These are phyloP conservation scores for Mycocentrospora acerina DNA, from an alignment of 2,329 filamentous ascomycete species.

Conservation along the genomic window DNA sequence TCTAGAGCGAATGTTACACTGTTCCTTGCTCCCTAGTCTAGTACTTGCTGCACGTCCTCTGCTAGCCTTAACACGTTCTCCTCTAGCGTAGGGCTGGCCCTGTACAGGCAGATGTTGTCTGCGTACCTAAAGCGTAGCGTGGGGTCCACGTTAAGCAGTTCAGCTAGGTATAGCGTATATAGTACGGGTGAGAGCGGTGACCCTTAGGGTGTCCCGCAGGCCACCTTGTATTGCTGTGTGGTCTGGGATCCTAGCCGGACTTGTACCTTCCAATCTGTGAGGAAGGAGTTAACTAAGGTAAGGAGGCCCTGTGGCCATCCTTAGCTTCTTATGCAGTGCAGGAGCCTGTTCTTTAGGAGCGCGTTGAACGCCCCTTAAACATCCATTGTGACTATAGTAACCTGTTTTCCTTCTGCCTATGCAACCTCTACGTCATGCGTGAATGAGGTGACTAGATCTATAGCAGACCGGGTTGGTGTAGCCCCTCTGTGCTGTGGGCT, in stretches of 20 bases:
- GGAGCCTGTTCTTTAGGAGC: slow-evolving; percentile 6
- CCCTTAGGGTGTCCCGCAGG: slow-evolving; percentile 3
- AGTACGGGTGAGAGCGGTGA: slow-evolving; percentile 3
- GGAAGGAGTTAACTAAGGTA: slow-evolving; percentile 1
- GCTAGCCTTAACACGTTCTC: slow-evolving; percentile 4
- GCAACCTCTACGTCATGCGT: slow-evolving; percentile 5
- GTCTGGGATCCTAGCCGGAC: slow-evolving; percentile 3
- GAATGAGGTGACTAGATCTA: slow-evolving; percentile 5
- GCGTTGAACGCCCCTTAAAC: neutral
- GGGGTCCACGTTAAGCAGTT: neutral
- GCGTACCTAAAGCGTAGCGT: no score
- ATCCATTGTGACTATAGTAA: slow-evolving; percentile 6
- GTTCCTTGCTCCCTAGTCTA: slow-evolving; percentile 5
- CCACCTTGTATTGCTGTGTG: slow-evolving; percentile 1
- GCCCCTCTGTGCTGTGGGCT: slow-evolving; percentile 7
- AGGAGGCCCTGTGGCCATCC: neutral
- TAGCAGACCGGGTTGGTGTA: slow-evolving; percentile 8
- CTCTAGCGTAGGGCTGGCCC: slow-evolving; percentile 2
- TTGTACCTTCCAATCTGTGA: slow-evolving; percentile 1
- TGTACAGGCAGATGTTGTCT: neutral
- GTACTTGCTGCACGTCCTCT: slow-evolving; percentile 5
- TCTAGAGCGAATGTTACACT: slow-evolving; percentile 11
- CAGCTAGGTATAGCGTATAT: slow-evolving; percentile 4
- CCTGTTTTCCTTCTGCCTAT: slow-evolving; percentile 1
- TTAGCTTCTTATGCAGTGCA: neutral